phyloP scores from a whole-genome alignment of 192 early-diverging fungal genomes.

The Phlyctochytrium planicorne region DNA sequence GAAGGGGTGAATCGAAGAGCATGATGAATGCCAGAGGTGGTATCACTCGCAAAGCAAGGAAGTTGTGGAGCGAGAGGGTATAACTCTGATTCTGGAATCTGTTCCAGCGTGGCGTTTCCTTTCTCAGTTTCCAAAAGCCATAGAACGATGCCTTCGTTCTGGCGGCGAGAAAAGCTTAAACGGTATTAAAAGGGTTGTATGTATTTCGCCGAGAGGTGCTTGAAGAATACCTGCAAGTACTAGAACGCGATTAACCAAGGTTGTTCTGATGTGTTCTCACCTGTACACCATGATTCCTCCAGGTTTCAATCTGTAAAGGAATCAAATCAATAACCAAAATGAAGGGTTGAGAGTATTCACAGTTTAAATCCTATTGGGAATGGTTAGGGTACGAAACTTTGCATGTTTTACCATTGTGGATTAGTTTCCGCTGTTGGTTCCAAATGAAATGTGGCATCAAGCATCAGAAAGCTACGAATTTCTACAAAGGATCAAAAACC shows the following conservation, averaged over 20 bases:
- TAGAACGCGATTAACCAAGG: neutral
- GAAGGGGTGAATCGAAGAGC: slow-evolving; percentile 68
- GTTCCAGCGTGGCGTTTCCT: slow-evolving; percentile 51
- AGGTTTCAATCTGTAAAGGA: slow-evolving; percentile 68
- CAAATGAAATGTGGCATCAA: no score
- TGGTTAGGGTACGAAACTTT: neutral
- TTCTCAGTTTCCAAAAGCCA: slow-evolving; percentile 66
- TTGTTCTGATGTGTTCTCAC: neutral
- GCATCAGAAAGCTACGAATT: no score
- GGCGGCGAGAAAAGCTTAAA: slow-evolving; percentile 45
- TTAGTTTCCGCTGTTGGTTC: no score
- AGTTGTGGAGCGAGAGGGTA: slow-evolving; percentile 34
- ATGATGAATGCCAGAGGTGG: slow-evolving; percentile 9
- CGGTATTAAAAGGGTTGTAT: slow-evolving; percentile 15
- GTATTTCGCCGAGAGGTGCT: no score
- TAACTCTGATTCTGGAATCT: slow-evolving; percentile 40
- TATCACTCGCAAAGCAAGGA: slow-evolving; percentile 4
- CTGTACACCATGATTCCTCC: slow-evolving; percentile 88
- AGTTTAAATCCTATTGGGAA: neutral
- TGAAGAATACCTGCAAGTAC: slow-evolving; percentile 4
- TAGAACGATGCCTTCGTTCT: slow-evolving; percentile 84
- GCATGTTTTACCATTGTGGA: neutral
- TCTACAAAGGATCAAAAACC: no score
- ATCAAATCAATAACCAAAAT: slow-evolving; percentile 36
- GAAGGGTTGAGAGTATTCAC: neutral